Evolutionary conservation across 2,329 filamentous ascomycete species (phyloP).

Genomic region (Colletotrichum chrysophilum): DNA sequence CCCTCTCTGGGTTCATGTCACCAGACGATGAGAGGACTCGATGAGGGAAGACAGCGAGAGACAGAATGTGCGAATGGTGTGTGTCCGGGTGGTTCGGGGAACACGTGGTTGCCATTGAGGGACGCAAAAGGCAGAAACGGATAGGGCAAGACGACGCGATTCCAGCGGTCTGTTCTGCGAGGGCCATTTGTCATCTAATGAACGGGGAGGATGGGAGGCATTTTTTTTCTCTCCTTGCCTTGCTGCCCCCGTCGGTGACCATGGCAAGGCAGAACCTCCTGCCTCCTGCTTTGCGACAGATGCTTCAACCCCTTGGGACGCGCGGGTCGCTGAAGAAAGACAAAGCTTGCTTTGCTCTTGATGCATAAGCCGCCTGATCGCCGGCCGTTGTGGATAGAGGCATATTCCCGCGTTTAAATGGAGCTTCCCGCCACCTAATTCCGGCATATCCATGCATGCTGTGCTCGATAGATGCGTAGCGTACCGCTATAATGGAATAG

Average conservation of each 20-base stretch:
- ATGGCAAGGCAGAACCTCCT: background rate
- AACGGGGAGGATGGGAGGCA: background rate
- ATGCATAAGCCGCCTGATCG: conserved; percentile 13
- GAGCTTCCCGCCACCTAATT: background rate
- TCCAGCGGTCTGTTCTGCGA: background rate
- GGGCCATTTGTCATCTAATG: background rate
- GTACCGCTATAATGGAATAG: background rate
- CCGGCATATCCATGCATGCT: conserved; percentile 13
- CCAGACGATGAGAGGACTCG: background rate
- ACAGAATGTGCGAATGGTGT: background rate
- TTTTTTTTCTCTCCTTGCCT: background rate
- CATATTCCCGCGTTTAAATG: conserved; percentile 5
- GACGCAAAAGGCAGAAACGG: background rate
- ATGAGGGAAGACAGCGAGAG: background rate
- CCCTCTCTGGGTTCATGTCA: conserved; percentile 13
- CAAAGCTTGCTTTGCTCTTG: conserved; percentile 4
- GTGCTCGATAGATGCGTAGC: background rate
- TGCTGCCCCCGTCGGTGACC: background rate
- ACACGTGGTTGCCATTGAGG: conserved; percentile 19
- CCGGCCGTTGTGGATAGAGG: background rate
- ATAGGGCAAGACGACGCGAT: conserved; percentile 1
- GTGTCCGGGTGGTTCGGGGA: background rate
- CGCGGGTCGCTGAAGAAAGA: conserved; percentile 13
- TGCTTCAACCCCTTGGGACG: conserved; percentile 4
- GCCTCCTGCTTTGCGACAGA: background rate